A percentile compares a stretch with the other conserved stretches of the same genome.
Conservation (phyloP, 2,329 filamentous ascomycete genomes). For the Diaporthe citrichinensis region DNA sequence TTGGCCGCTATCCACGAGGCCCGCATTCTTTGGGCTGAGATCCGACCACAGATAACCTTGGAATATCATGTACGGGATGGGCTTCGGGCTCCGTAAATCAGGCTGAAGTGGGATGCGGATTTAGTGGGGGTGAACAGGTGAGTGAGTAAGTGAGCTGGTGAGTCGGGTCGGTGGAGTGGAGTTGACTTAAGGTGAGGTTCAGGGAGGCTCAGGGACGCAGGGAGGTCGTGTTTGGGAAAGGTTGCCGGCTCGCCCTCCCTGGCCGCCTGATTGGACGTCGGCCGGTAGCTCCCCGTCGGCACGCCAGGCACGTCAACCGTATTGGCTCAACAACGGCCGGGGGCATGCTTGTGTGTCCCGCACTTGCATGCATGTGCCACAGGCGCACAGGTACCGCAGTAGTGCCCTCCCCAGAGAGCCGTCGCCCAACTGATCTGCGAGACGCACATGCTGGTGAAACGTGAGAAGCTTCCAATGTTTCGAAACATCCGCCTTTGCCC, state of each 20-base stretch:
- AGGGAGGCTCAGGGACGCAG: constrained; percentile 18
- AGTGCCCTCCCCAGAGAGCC: neutral
- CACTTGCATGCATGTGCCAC: neutral
- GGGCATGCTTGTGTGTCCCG: constrained; percentile 9
- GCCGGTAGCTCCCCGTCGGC: neutral
- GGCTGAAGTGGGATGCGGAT: constrained; percentile 9
- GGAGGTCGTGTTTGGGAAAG: constrained; percentile 38
- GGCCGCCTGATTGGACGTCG: constrained; percentile 17
- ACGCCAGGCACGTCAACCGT: constrained; percentile 6
- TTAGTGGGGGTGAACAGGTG: neutral
- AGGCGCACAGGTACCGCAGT: neutral
- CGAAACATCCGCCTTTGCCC: constrained; percentile 7
- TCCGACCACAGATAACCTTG: constrained; percentile 8
- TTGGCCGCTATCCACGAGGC: constrained; percentile 1
- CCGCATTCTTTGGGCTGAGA: constrained; percentile 22
- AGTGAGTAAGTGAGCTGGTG: neutral
- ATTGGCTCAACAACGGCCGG: neutral
- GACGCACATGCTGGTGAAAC: constrained; percentile 28
- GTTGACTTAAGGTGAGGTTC: neutral
- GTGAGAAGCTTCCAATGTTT: constrained; percentile 30
- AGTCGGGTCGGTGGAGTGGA: neutral
- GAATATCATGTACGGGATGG: neutral
- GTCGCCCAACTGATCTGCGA: constrained; percentile 14
- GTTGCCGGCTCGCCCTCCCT: constrained; percentile 32
- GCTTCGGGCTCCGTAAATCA: neutral